Evolutionary conservation across 805 yeast species (phyloP).

Genomic region (Tetrapisispora phaffii): DNA sequence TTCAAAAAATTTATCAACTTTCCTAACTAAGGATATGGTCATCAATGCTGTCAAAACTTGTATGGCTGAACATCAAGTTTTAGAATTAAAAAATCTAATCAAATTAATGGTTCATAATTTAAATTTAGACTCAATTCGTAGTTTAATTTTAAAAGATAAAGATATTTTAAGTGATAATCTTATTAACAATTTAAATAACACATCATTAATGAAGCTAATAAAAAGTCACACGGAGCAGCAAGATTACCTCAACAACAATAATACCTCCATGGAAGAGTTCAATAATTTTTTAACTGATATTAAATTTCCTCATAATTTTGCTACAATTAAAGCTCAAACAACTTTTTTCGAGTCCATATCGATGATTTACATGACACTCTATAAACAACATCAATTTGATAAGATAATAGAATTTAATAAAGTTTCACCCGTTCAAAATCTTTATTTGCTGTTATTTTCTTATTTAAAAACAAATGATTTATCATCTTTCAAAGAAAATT

Average conservation of each 20-base stretch:
- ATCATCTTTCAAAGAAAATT: conserved; percentile 11
- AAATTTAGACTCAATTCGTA: not conserved
- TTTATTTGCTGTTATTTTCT: conserved; percentile 18
- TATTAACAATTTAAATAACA: conserved; percentile 18
- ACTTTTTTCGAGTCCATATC: conserved; percentile 19
- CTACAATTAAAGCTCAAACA: conserved; percentile 23
- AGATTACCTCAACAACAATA: not conserved
- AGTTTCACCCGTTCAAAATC: conserved; percentile 19
- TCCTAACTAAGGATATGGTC: conserved; percentile 5
- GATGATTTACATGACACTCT: conserved; percentile 16
- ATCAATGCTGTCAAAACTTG: conserved; percentile 11
- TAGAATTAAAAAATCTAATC: conserved; percentile 9
- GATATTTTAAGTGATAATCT: conserved; percentile 8
- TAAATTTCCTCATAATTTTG: conserved; percentile 23
- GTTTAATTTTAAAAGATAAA: not conserved
- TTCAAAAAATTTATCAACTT: not conserved
- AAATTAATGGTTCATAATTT: conserved; percentile 12
- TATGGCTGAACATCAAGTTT: conserved; percentile 6
- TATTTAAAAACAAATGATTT: conserved; percentile 20
- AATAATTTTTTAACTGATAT: conserved; percentile 12
- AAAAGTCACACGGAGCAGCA: conserved; percentile 5
- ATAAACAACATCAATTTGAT: conserved; percentile 10
- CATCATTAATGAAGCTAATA: conserved; percentile 18
- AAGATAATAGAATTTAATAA: conserved; percentile 17
- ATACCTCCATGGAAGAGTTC: not conserved